These are phyloP conservation scores for Talaromyces sp. DNA, from an alignment of 2,329 filamentous ascomycete genomes.

Conservation along the genomic window DNA sequence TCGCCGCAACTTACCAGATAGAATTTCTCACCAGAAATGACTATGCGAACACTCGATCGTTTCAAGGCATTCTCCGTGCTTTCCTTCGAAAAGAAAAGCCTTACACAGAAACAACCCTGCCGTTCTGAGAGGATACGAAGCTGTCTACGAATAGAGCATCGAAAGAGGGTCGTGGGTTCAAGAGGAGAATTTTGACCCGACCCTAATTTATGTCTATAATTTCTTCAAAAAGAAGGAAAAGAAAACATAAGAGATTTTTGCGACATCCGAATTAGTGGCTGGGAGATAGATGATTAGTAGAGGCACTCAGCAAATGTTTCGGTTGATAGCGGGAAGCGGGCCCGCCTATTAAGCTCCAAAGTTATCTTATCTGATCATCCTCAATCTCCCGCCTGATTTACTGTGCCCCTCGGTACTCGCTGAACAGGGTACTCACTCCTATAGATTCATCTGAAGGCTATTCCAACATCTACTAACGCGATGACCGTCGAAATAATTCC, in stretches of 20 bases:
- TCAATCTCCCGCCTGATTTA: too few species aligned
- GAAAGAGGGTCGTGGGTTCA: slow-evolving; percentile 16
- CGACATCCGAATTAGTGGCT: slow-evolving; percentile 20
- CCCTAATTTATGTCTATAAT: background rate
- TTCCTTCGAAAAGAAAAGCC: slow-evolving; percentile 27
- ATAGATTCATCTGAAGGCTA: too few species aligned
- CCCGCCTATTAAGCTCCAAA: too few species aligned
- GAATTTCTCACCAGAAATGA: slow-evolving; percentile 27
- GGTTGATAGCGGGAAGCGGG: slow-evolving; percentile 12
- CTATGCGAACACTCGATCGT: slow-evolving; percentile 25
- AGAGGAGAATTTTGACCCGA: slow-evolving; percentile 24
- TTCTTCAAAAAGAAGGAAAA: too few species aligned
- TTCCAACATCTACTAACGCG: too few species aligned
- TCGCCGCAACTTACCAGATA: too few species aligned
- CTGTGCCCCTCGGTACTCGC: too few species aligned
- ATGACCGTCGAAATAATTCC: too few species aligned
- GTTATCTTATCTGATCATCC: too few species aligned
- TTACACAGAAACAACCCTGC: slow-evolving; percentile 16
- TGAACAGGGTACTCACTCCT: too few species aligned
- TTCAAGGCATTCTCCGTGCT: slow-evolving; percentile 31
- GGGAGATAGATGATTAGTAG: slow-evolving; percentile 1
- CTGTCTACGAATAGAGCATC: slow-evolving; percentile 1
- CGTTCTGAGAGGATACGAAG: background rate
- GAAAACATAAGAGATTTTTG: slow-evolving; percentile 9
- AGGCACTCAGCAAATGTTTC: slow-evolving; percentile 17